Percentiles rank a stretch among this genome's conserved stretches.
Evolutionary conservation across 192 early-diverging fungal genomes (phyloP).

Genomic region (Mortierella claussenii): DNA sequence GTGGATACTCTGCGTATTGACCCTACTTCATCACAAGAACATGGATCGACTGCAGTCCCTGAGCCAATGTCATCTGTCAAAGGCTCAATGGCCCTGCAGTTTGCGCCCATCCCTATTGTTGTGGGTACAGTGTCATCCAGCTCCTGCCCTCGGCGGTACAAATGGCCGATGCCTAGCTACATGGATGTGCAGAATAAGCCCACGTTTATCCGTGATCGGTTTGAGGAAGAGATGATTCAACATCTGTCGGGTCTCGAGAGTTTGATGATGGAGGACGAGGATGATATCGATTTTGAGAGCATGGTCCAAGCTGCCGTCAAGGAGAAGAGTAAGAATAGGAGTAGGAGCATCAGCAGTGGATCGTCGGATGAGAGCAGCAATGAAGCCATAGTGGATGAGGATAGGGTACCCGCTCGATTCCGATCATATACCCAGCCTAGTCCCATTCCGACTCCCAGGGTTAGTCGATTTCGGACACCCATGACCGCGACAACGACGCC

Average conservation of each 20-base stretch:
- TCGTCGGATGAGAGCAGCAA: conserved; percentile 7
- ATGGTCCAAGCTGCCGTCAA: conserved; percentile 3
- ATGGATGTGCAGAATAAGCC: conserved; percentile 21
- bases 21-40: not conserved
- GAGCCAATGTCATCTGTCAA: not conserved
- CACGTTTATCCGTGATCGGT: conserved; percentile 33
- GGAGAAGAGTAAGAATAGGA: not conserved
- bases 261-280: conserved; percentile 33
- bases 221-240: conserved; percentile 50
- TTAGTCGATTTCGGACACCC: no score
- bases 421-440: conserved; percentile 1
- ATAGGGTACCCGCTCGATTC: conserved; percentile 16
- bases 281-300: conserved; percentile 12
- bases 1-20: not conserved
- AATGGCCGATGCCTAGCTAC: conserved; percentile 35
- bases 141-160: conserved; percentile 1
- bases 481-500: not conserved
- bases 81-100: not conserved
- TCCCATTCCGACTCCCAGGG: no score
- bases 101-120: conserved; percentile 32
- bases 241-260: conserved; percentile 41
- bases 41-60: not conserved
- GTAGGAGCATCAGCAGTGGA: not conserved
- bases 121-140: conserved; percentile 17
- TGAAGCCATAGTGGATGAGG: not conserved